Conservation (phyloP, 2,329 filamentous ascomycete species). For the Aspergillus fijiensis region DNA sequence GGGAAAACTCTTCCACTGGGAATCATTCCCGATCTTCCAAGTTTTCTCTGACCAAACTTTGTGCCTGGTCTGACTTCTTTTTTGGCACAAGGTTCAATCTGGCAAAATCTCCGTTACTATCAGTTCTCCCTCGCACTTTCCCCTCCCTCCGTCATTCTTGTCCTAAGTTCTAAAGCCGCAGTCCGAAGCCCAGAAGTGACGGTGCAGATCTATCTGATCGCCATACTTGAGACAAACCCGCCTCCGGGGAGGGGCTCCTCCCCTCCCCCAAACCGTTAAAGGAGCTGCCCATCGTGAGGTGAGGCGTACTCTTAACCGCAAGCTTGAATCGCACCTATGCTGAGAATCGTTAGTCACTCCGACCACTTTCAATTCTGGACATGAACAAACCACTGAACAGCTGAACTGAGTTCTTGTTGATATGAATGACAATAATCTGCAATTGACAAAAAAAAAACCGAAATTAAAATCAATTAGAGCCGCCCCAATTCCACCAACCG, state of each 20-base stretch:
- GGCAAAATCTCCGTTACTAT: not conserved
- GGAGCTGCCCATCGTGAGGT: not conserved
- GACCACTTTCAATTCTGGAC: not conserved
- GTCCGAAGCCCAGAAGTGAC: not conserved
- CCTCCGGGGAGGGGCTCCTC: not conserved
- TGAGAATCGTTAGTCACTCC: not conserved
- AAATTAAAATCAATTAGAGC: not conserved
- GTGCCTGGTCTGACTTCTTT: not conserved
- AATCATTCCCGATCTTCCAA: not conserved
- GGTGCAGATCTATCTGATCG: conserved; percentile 23
- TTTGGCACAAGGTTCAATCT: not conserved
- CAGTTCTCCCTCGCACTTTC: not conserved
- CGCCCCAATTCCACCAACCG: not conserved
- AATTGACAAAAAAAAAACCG: not conserved
- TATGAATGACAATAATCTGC: too few relatives aligned
- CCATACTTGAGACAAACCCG: conserved; percentile 10
- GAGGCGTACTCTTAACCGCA: not conserved
- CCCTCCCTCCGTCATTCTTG: not conserved
- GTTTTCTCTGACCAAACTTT: not conserved
- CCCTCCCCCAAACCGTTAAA: conserved; percentile 6
- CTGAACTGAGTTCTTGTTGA: too few relatives aligned
- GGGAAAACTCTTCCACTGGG: not conserved
- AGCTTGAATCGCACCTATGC: not conserved
- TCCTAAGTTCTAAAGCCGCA: too few relatives aligned
- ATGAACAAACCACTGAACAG: too few relatives aligned